Conservation (phyloP, 2,329 filamentous ascomycete genomes). For the Penicillium frequentans region DNA sequence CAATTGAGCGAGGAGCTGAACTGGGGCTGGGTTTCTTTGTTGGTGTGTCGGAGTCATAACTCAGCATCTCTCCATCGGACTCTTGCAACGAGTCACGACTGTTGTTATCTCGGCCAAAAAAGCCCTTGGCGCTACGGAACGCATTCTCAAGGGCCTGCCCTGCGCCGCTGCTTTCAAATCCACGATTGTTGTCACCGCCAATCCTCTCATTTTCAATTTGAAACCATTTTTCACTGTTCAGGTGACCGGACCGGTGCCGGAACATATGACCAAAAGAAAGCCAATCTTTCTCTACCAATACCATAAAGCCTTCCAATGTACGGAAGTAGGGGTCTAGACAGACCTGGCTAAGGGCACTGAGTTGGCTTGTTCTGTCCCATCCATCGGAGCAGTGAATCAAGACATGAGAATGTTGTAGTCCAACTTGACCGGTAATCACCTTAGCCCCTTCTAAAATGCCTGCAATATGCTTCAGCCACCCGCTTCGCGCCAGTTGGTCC, state of each 20-base stretch:
- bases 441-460: constrained; percentile 80
- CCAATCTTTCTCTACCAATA: constrained; percentile 96
- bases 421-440: constrained; percentile 82
- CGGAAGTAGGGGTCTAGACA: constrained; percentile 95
- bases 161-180: constrained; percentile 46
- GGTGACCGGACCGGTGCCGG: constrained; percentile 80
- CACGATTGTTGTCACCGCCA: constrained; percentile 52
- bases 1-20: constrained; percentile 31
- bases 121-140: constrained; percentile 78
- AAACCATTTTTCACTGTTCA: constrained; percentile 95
- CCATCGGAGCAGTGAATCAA: constrained; percentile 98
- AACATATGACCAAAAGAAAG: constrained; percentile 98
- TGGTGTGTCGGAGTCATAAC: constrained; percentile 48
- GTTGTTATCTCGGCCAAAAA: constrained; percentile 80
- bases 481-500: constrained; percentile 77
- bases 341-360: constrained; percentile 86
- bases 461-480: constrained; percentile 87
- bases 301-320: constrained; percentile 90
- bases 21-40: constrained; percentile 38
- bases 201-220: constrained; percentile 76
- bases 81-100: constrained; percentile 65
- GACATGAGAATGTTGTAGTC: constrained; percentile 89
- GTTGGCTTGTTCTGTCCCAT: constrained; percentile 95
- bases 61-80: constrained; percentile 55
- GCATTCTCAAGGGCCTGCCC: constrained; percentile 83